Evolutionary conservation across 2,329 filamentous ascomycete species (phyloP).

Genomic region (Calonectria hongkongensis): DNA sequence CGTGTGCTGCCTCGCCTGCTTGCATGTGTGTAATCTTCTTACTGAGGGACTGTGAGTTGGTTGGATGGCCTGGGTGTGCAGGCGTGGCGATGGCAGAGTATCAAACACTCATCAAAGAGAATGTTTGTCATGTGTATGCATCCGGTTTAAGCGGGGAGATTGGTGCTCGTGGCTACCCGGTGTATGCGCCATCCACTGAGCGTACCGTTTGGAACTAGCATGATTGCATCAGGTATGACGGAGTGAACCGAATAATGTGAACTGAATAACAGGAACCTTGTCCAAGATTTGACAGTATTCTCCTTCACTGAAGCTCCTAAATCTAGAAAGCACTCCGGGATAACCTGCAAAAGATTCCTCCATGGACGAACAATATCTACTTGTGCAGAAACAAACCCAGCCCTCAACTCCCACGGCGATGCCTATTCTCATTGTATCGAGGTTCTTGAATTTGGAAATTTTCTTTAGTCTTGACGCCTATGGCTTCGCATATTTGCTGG

Average conservation of each 20-base stretch:
- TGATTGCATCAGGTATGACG: background rate
- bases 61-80: background rate
- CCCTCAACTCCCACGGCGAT: slow-evolving; percentile 38
- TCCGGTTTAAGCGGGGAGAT: background rate
- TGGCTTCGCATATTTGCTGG: slow-evolving; percentile 83
- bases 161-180: background rate
- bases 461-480: slow-evolving; percentile 44
- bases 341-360: slow-evolving; percentile 40
- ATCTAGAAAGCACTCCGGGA: slow-evolving; percentile 46
- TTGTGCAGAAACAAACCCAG: slow-evolving; percentile 37
- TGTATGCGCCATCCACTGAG: background rate
- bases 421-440: slow-evolving; percentile 38
- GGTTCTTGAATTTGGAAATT: slow-evolving; percentile 36
- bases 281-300: slow-evolving; percentile 29
- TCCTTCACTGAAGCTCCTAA: slow-evolving; percentile 35
- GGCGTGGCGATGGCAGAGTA: background rate
- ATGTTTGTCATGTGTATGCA: background rate
- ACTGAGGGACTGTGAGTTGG: background rate
- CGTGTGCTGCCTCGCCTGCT: background rate
- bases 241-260: background rate
- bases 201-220: background rate
- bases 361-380: slow-evolving; percentile 36
- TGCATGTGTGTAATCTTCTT: background rate
- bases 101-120: background rate
- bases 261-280: background rate